Evolutionary conservation across 805 yeast genomes (phyloP).

Genomic region (Pichia rugopelliculosa): DNA sequence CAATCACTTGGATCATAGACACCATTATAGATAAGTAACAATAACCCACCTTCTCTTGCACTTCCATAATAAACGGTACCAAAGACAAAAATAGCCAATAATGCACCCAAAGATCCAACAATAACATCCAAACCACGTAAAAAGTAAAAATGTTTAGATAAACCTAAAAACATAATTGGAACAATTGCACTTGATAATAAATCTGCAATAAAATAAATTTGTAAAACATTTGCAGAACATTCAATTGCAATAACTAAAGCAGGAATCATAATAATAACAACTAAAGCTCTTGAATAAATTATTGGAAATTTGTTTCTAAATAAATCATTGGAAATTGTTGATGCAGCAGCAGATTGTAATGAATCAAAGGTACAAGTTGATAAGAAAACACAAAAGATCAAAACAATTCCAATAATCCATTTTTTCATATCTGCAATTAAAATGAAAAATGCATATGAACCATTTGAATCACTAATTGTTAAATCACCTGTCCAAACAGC

Average conservation of each 20-base stretch:
- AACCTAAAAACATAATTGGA: constrained; percentile 77
- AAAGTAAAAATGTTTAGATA: constrained; percentile 59
- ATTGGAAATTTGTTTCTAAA: constrained; percentile 74
- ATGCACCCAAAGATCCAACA: constrained; percentile 77
- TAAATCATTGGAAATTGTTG: constrained; percentile 82
- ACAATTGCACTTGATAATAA: constrained; percentile 79
- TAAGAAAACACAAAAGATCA: constrained; percentile 64
- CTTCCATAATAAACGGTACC: constrained; percentile 72
- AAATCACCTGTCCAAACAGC: constrained; percentile 87
- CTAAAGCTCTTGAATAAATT: constrained; percentile 60
- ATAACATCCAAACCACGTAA: constrained; percentile 74
- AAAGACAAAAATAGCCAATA: constrained; percentile 70
- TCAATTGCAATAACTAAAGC: constrained; percentile 76
- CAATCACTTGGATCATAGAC: constrained; percentile 71
- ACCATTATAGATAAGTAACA: constrained; percentile 73
- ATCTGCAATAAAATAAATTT: constrained; percentile 86
- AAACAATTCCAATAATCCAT: constrained; percentile 80
- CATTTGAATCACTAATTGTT: constrained; percentile 43
- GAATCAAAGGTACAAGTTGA: constrained; percentile 90
- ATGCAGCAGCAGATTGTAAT: constrained; percentile 79
- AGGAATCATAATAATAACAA: constrained; percentile 76
- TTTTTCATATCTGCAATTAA: constrained; percentile 66
- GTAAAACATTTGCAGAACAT: constrained; percentile 75
- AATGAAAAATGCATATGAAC: constrained; percentile 65
- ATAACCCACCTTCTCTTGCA: constrained; percentile 70